phyloP scores from a whole-genome alignment of 1,284 basidiomycete species.

The Mycena citricolor region DNA sequence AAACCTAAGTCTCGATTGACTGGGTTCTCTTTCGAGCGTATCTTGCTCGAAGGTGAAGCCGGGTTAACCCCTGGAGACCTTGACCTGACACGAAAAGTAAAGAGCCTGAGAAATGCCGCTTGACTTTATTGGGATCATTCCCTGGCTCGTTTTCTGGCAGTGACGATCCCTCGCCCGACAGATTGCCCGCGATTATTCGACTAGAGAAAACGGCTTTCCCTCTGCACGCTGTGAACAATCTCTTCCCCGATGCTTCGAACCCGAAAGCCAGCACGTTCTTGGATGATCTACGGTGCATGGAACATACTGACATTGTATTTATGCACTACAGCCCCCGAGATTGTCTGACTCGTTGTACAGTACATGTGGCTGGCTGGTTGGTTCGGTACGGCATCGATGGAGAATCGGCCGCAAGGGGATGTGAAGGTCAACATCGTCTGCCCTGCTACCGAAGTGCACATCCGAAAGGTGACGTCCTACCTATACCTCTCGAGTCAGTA shows the following conservation, averaged over 20 bases:
- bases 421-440: conserved; percentile 72
- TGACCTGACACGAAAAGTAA: too few relatives aligned
- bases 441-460: conserved; percentile 82
- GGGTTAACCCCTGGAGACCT: too few relatives aligned
- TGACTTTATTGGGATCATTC: conserved; percentile 28
- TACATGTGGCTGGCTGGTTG: conserved; percentile 30
- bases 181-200: conserved; percentile 26
- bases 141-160: conserved; percentile 18
- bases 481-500: neutral
- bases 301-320: conserved; percentile 28
- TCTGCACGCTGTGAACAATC: conserved; percentile 8
- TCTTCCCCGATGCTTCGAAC: conserved; percentile 18
- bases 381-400: conserved; percentile 22
- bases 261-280: conserved; percentile 20
- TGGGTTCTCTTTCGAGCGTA: conserved; percentile 17
- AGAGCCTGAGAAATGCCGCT: conserved; percentile 29
- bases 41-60: conserved; percentile 17
- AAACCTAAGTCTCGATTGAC: conserved; percentile 1
- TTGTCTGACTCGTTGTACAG: conserved; percentile 13
- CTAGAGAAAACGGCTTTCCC: conserved; percentile 29
- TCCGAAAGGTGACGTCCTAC: conserved; percentile 58
- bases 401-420: conserved; percentile 33
- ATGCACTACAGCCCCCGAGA: neutral
- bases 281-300: conserved; percentile 20
- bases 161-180: too few relatives aligned